These are phyloP conservation scores for Fusarium aywerte DNA, from an alignment of 2,329 filamentous ascomycete species.

Conservation along the genomic window DNA sequence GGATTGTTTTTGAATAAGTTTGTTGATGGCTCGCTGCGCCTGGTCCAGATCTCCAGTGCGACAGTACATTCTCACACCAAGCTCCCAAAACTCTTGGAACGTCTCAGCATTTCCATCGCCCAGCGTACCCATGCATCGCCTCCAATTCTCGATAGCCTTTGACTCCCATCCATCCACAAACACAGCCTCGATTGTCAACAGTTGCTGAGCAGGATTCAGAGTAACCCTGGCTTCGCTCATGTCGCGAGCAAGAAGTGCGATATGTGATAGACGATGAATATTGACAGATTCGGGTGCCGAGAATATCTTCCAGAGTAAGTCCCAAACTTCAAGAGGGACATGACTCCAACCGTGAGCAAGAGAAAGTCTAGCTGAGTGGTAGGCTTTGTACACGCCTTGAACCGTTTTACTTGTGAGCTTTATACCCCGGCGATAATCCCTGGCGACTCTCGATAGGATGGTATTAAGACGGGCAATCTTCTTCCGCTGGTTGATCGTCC, in stretches of 20 bases:
- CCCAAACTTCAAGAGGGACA: slow-evolving; percentile 71
- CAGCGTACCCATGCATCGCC: slow-evolving; percentile 64
- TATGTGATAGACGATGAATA: slow-evolving; percentile 67
- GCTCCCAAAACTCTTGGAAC: slow-evolving; percentile 68
- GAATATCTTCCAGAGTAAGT: slow-evolving; percentile 72
- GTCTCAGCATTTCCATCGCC: slow-evolving; percentile 58
- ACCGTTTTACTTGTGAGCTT: slow-evolving; percentile 52
- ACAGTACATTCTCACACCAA: slow-evolving; percentile 74
- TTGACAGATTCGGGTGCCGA: slow-evolving; percentile 63
- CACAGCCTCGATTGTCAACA: slow-evolving; percentile 75
- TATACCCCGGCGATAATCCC: slow-evolving; percentile 44
- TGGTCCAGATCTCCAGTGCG: slow-evolving; percentile 66
- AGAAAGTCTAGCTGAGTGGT: slow-evolving; percentile 58
- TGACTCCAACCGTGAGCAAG: slow-evolving; percentile 61
- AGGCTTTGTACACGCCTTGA: slow-evolving; percentile 60
- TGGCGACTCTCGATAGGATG: slow-evolving; percentile 45
- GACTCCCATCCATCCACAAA: slow-evolving; percentile 70
- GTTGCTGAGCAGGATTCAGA: slow-evolving; percentile 67
- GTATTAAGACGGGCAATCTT: slow-evolving; percentile 54
- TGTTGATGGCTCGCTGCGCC: slow-evolving; percentile 66
- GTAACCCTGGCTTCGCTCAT: slow-evolving; percentile 68
- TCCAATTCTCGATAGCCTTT: slow-evolving; percentile 73
- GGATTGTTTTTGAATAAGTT: slow-evolving; percentile 60
- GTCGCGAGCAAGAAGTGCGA: slow-evolving; percentile 72
- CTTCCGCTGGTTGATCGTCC: slow-evolving; percentile 53